A percentile compares a stretch with the other conserved stretches of the same genome.
phyloP scores from a whole-genome alignment of 2,329 filamentous ascomycete genomes.

The Claviceps sp. region DNA sequence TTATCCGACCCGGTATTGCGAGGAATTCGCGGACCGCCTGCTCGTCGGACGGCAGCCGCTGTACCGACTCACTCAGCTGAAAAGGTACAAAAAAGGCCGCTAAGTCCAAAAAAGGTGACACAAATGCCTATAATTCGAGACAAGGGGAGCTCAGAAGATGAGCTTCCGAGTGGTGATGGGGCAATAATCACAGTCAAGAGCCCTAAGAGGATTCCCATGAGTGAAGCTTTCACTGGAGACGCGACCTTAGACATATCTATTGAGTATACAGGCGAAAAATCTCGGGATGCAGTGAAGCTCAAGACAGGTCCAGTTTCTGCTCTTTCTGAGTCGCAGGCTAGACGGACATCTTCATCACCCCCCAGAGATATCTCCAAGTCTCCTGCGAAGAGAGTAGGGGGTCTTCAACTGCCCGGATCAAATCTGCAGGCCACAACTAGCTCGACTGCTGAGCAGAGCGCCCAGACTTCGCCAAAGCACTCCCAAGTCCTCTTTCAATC shows the following conservation, averaged over 20 bases:
- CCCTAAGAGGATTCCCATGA: slow-evolving; percentile 9
- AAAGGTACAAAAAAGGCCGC: slow-evolving; percentile 28
- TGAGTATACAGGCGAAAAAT: slow-evolving; percentile 7
- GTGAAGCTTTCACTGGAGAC: neutral
- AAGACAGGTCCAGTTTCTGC: neutral
- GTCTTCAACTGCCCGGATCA: slow-evolving; percentile 19
- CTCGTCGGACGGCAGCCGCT: slow-evolving; percentile 26
- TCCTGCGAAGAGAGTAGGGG: slow-evolving; percentile 34
- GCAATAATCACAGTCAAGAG: neutral
- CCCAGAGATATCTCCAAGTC: slow-evolving; percentile 42
- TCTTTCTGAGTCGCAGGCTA: slow-evolving; percentile 39
- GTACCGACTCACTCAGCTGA: slow-evolving; percentile 21
- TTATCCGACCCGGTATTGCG: slow-evolving; percentile 17
- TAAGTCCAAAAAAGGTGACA: slow-evolving; percentile 53
- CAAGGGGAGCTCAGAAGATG: slow-evolving; percentile 40
- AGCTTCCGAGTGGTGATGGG: slow-evolving; percentile 38
- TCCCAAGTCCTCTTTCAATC: slow-evolving; percentile 28
- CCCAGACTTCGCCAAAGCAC: slow-evolving; percentile 22
- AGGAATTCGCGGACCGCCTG: slow-evolving; percentile 26
- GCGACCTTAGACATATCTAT: neutral
- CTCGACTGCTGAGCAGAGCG: slow-evolving; percentile 6
- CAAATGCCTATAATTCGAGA: slow-evolving; percentile 38
- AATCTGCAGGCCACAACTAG: slow-evolving; percentile 14
- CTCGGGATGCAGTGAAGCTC: slow-evolving; percentile 3
- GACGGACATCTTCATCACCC: slow-evolving; percentile 37